Conservation (phyloP, 1,284 basidiomycete genomes). For the Xerocomus nothofagi region DNA sequence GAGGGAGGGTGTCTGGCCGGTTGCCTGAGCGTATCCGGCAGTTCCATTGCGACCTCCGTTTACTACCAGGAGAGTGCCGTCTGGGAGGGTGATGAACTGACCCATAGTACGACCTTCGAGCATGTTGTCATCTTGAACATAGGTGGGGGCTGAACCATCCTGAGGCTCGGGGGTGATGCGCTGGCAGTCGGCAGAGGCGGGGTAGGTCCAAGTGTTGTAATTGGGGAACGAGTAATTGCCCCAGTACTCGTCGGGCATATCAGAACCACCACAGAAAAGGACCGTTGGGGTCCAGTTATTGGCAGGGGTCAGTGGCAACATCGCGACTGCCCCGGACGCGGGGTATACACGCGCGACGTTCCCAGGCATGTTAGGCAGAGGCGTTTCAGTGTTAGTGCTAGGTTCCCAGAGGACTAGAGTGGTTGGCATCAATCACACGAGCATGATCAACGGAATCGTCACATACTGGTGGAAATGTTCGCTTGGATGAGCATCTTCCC, state of each 20-base stretch:
- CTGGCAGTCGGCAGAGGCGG: conserved; percentile 66
- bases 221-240: conserved; percentile 71
- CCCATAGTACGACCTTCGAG: conserved; percentile 83
- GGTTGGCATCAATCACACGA: conserved; percentile 15
- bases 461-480: conserved; percentile 73
- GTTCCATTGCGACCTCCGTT: conserved; percentile 83
- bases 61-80: conserved; percentile 70
- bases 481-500: conserved; percentile 86
- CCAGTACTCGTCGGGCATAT: conserved; percentile 71
- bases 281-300: conserved; percentile 88
- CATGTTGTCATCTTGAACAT: conserved; percentile 74
- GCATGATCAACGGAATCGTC: conserved; percentile 11
- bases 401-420: conserved; percentile 63
- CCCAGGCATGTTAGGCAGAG: conserved; percentile 61
- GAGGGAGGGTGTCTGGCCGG: conserved; percentile 45
- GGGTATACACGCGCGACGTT: conserved; percentile 86
- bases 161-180: conserved; percentile 79
- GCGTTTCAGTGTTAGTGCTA: conserved; percentile 57
- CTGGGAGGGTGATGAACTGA: conserved; percentile 79
- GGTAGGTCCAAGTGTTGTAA: conserved; percentile 63
- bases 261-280: conserved; percentile 86
- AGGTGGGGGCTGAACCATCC: conserved; percentile 53
- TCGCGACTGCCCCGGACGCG: conserved; percentile 85
- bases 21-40: conserved; percentile 63
- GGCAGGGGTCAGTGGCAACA: conserved; percentile 87